Base-by-base conservation (phyloP, 2,329 filamentous ascomycete species). In the Phaeosphaeria sp. region DNA sequence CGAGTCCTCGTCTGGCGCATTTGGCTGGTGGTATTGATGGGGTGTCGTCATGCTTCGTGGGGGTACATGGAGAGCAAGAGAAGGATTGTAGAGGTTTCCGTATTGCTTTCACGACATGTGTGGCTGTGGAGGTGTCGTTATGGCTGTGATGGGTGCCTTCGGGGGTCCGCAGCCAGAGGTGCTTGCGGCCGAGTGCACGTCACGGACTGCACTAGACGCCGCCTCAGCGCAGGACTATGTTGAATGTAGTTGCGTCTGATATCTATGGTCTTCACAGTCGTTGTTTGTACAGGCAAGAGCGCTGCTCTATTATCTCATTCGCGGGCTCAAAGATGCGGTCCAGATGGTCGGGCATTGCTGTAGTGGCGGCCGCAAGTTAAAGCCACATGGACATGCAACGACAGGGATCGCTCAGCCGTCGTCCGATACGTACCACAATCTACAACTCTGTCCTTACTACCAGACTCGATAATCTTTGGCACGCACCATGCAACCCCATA, bases 1-100 rank as follows among this genome's bases (percentile, higher is more conserved):
- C 50, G 89, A 91, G 75, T 93, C 90, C 73, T 77, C 72, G 78
- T 90, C 87, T 78, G 88, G 88, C 72, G 85, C 84, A 75, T 89
- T 84, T 72, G 85, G 77, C 63, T 78, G 75, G 72, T 79, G 77
- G 72, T 81, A 80, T 69, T 78, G 75, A 71, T 79, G 77, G 48
- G 80, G 74, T 56, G 75, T 72, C 57, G 80, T 76, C 82, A 83
- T 83, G 74, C 74, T 74, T 76, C 78, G 79, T 78, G 59, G 46
- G 56, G 54, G 47, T 48, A 48, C 59, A 54, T 23, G 25, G 49
- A 46, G 23, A 56, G 27, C 46, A 30, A 54, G 58, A 39, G 54
- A 58, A 55, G 60, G 27, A 49, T 44, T 18, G 42, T 36, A 41
- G 48, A 46, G 42, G 50, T 23, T 33, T 25, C 30, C 27, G 33